Percentiles rank a stretch among this genome's conserved stretches.
These are phyloP conservation scores for Moesziomyces antarcticus DNA, from an alignment of 1,284 basidiomycete species.

Conservation along the genomic window DNA sequence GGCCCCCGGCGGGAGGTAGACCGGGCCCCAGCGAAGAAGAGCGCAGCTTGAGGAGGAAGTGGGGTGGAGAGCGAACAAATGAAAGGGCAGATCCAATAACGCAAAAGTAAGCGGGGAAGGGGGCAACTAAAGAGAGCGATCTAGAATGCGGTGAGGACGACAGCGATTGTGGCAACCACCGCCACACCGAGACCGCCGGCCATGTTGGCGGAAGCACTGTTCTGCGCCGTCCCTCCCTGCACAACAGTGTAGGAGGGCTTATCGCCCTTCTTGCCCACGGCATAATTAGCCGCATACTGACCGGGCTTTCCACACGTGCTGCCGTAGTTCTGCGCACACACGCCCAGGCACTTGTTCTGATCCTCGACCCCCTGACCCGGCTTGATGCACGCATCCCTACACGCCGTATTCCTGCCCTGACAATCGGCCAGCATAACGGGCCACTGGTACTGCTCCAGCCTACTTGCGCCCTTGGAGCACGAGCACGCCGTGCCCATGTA, in stretches of 20 bases:
- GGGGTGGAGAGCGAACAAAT: background rate
- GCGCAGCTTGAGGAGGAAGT: too few species aligned
- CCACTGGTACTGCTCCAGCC: constrained; percentile 64
- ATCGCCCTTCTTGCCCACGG: constrained; percentile 49
- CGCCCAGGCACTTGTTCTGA: constrained; percentile 45
- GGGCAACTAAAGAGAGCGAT: too few species aligned
- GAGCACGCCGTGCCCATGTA: constrained; percentile 59
- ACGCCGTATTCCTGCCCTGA: constrained; percentile 51
- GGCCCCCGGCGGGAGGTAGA: too few species aligned
- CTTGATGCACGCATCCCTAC: constrained; percentile 54
- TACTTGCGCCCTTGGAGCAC: constrained; percentile 52
- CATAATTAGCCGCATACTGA: constrained; percentile 62
- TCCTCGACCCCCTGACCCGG: constrained; percentile 41
- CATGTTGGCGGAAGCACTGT: constrained; percentile 8
- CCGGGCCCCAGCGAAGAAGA: too few species aligned
- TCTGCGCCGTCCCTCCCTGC: constrained; percentile 51
- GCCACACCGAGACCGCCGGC: constrained; percentile 15
- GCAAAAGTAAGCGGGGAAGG: background rate
- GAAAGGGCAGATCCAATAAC: background rate
- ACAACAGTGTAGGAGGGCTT: constrained; percentile 55
- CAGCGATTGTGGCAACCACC: constrained; percentile 4
- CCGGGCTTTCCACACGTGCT: constrained; percentile 55
- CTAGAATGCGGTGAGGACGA: background rate
- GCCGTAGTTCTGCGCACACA: constrained; percentile 53
- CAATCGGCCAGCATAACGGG: constrained; percentile 64